Percentiles rank a stretch among this genome's conserved stretches.
Conservation (phyloP, 257 asterid species). For the Solanum habrochaites region DNA sequence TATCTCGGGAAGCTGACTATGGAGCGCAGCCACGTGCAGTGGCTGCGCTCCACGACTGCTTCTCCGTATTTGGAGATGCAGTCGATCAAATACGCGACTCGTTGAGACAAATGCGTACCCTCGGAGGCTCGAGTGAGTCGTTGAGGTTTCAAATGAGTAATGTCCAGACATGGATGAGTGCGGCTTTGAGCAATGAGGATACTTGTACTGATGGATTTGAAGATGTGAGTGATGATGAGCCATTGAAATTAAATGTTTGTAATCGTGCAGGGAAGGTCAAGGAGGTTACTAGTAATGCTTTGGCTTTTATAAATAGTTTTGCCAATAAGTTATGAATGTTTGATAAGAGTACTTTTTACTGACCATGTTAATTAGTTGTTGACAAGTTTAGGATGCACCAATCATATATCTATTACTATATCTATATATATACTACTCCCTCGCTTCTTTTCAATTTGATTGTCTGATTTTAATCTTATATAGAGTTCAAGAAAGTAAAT, state of each 20-base stretch:
- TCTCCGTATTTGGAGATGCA: slow-evolving; percentile 43
- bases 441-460: background rate
- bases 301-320: slow-evolving; percentile 59
- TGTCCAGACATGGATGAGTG: slow-evolving; percentile 98
- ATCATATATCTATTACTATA: background rate
- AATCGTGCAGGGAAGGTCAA: slow-evolving; percentile 32
- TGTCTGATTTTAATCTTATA: background rate
- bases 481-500: background rate
- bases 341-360: background rate
- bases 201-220: slow-evolving; percentile 81
- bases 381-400: background rate
- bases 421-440: background rate
- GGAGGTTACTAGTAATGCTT: slow-evolving; percentile 75
- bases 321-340: slow-evolving; percentile 21
- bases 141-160: slow-evolving; percentile 66
- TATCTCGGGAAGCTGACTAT: slow-evolving; percentile 34
- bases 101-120: slow-evolving; percentile 54
- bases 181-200: slow-evolving; percentile 81
- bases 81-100: slow-evolving; percentile 64
- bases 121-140: slow-evolving; percentile 32
- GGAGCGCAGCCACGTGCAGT: slow-evolving; percentile 40
- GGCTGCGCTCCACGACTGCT: slow-evolving; percentile 70
- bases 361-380: background rate
- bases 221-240: slow-evolving; percentile 28
- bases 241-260: slow-evolving; percentile 37